phyloP scores from a whole-genome alignment of 1,284 basidiomycete species.

The Naganishia liquefaciens region DNA sequence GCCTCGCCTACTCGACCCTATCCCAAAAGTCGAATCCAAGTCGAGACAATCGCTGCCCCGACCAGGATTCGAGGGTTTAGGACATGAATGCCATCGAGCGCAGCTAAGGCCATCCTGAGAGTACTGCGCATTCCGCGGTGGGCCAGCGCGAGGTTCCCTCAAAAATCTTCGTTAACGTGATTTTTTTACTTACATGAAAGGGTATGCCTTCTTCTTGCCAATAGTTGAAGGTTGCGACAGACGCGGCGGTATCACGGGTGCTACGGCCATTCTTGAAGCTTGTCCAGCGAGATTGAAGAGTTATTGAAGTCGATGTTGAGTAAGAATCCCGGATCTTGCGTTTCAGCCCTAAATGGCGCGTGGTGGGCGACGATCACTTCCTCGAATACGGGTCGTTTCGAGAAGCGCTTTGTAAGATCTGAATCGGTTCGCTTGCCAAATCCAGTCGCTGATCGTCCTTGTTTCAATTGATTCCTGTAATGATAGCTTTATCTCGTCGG shows the following conservation, averaged over 20 bases:
- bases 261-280: conserved; percentile 18
- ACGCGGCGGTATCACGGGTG: conserved; percentile 25
- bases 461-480: too few species aligned
- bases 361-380: background rate
- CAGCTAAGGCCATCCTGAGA: background rate
- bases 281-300: background rate
- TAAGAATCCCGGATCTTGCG: background rate
- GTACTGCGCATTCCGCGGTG: background rate
- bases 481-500: background rate
- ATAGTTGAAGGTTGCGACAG: conserved; percentile 16
- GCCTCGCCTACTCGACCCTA: background rate
- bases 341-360: conserved; percentile 9
- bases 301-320: background rate
- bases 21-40: background rate
- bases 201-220: conserved; percentile 29
- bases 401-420: background rate
- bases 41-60: background rate
- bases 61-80: background rate
- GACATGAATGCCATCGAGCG: too few species aligned
- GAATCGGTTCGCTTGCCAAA: background rate
- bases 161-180: background rate
- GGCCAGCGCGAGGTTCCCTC: too few species aligned
- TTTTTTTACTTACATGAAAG: conserved; percentile 32
- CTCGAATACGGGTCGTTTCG: background rate
- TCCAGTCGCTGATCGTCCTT: too few species aligned